Evolutionary conservation across 1,284 basidiomycete species (phyloP).

Genomic region (Pseudozyma tsukubaensis): DNA sequence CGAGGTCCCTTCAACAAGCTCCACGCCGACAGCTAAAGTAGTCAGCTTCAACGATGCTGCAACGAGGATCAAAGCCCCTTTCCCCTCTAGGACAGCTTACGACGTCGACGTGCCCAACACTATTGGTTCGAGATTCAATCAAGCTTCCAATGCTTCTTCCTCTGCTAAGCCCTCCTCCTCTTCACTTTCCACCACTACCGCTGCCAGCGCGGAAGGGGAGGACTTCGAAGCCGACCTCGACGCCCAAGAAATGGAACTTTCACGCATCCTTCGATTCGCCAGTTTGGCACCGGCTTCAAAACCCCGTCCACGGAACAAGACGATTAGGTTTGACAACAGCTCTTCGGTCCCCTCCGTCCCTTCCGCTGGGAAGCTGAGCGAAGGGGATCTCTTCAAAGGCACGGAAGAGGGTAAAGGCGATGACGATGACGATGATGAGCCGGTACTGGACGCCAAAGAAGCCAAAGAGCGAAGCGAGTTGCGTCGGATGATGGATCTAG

Average conservation of each 20-base stretch:
- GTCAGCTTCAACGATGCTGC: background rate
- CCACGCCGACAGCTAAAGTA: background rate
- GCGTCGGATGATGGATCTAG: slow-evolving; percentile 22
- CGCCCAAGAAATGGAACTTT: slow-evolving; percentile 9
- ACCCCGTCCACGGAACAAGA: slow-evolving; percentile 4
- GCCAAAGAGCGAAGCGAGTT: slow-evolving; percentile 13
- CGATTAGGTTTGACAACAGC: slow-evolving; percentile 4
- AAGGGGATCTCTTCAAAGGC: no score
- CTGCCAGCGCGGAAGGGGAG: background rate
- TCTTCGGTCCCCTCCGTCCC: background rate
- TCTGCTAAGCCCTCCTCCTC: background rate
- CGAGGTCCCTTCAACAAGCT: background rate
- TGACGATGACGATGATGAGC: slow-evolving; percentile 4
- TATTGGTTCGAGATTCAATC: slow-evolving; percentile 16
- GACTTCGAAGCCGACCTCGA: slow-evolving; percentile 12
- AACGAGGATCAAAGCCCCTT: background rate
- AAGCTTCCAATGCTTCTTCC: background rate
- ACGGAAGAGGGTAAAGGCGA: background rate
- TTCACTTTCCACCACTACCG: background rate
- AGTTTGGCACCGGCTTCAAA: slow-evolving; percentile 18
- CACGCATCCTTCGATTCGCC: slow-evolving; percentile 30
- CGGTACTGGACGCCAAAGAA: slow-evolving; percentile 4
- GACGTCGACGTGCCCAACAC: slow-evolving; percentile 38
- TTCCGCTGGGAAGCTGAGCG: no score
- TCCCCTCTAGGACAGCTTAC: slow-evolving; percentile 12